Base-by-base conservation (phyloP, 768 basidiomycete species). In the Mycena pura region DNA sequence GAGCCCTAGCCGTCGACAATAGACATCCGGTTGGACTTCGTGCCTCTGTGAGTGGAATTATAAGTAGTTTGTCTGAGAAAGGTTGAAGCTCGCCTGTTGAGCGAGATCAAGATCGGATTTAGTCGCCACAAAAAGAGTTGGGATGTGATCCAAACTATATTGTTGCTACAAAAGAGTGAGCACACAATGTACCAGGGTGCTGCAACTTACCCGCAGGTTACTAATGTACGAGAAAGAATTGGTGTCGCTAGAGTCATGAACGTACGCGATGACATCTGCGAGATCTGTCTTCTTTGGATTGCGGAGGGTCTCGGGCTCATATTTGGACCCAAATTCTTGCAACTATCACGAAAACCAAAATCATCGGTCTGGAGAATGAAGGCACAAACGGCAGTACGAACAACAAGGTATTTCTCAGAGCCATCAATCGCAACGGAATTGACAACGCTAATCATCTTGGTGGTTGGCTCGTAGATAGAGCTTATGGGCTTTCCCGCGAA, bases 191-290 rank as follows among this genome's bases (percentile, higher is more conserved):
- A 29, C 24, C 21, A 25, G 34, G 32, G 6, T 39, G 45, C 54
- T 28, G 46, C 10, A 53, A 74, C 73, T 68, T 72, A 96, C 95
- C 73, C 96, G 86, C 69, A 98, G 79, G 77, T 96, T 97, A 68
- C 94, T 96, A 73, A 99, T 95, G 77, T 99, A 97, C 45, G 94
- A 96, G 74, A 99, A 99, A 10, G 95, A 97, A 77, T 99, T 99
- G 38, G 96, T 98, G 73, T 99, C 96, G 71, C 93, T 95, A 45
- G 96, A 98, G 76, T 99, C 96, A 70, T 98, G 89, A 29, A 98
- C 95, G 72, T 96, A 98, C 64, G 96, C 85, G 62, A 98, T 92
- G 39, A 98, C 93, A 75, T 99, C 96, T 19, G 93, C 93, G 43
- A 92, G 77, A 72, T 97, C 96, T 29, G 89, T 88, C 78, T 95